Evolutionary conservation across 2,329 filamentous ascomycete genomes (phyloP), one percentile per base, ranked within the genome.

Genomic region (Juglanconis sp.): DNA sequence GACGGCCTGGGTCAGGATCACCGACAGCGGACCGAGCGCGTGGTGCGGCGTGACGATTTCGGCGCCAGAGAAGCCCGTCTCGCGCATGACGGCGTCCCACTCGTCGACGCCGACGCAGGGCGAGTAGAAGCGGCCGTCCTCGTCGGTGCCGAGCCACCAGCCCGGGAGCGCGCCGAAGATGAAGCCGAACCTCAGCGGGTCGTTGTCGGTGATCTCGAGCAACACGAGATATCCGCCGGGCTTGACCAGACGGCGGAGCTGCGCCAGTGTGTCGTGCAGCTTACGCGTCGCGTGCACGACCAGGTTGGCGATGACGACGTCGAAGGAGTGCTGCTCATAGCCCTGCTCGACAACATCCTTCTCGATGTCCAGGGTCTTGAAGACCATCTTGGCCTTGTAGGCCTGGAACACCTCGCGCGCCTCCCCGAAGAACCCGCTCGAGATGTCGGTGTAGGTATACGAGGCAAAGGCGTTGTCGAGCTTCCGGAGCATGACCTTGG

Each of bases 401-500:
- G 52, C 38, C 15, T 51, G n/a, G 40, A 58, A 53, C 4, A 30
- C 13, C 3, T 32, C 17, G 9, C 48, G 3, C 9, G 49, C 75
- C 2, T 68, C 60, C 8, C 71, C 69, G 50, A 80, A 77, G 65
- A 75, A 76, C 15, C 68, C 71, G 1, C 68, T 50, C 0, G 72
- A 73, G 9, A 78, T 71, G 54, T 80, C 77, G 0, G 79, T 80
- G 65, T 71, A 81, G 0, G 74, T 76, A 61, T 79, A 81, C 6
- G 71, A 69, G 1, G 67, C 62, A 50, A 76, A 75, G 3, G 53
- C 10, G 50, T 10, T 5, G 31, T 60, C 11, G 10, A 79, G 63
- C 4, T 57, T 34, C 1, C 66, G 57, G 3, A 79, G 58, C 15
- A 79, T 64, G 0, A 7, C 24, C 24, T 70, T 65, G 30, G 56